Evolutionary conservation across 2,329 filamentous ascomycete species (phyloP).

Genomic region (Aureobasidium zeae): DNA sequence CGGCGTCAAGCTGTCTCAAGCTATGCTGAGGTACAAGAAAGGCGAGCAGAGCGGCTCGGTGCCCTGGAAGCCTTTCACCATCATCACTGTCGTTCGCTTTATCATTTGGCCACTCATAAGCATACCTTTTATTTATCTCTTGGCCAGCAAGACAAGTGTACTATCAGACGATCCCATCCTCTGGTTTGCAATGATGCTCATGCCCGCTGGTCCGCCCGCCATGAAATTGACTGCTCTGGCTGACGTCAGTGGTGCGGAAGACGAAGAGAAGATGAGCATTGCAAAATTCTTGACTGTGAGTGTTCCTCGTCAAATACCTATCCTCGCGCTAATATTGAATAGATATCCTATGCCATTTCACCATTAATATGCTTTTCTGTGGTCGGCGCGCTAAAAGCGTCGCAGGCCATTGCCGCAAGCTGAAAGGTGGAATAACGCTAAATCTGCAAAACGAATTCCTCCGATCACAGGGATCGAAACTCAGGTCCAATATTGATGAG

Average conservation of each 20-base stretch:
- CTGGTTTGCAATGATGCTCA: constrained; percentile 57
- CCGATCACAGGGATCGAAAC: too few relatives aligned
- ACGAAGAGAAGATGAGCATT: constrained; percentile 44
- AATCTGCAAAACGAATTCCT: too few relatives aligned
- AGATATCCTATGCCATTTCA: constrained; percentile 37
- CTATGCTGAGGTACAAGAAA: constrained; percentile 40
- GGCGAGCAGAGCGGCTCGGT: constrained; percentile 35
- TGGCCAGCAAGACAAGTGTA: constrained; percentile 45
- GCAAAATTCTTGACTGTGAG: constrained; percentile 43
- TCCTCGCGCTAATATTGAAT: neutral
- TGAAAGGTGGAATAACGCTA: too few relatives aligned
- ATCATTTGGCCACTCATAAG: constrained; percentile 47
- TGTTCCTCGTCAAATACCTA: neutral
- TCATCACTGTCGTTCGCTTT: constrained; percentile 49
- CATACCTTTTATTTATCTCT: constrained; percentile 45
- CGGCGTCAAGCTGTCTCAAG: constrained; percentile 54
- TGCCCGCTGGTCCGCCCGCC: constrained; percentile 47
- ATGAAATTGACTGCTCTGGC: constrained; percentile 45
- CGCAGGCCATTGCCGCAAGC: constrained; percentile 28
- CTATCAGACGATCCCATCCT: constrained; percentile 52
- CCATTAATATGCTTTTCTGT: constrained; percentile 37
- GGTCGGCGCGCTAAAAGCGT: constrained; percentile 35
- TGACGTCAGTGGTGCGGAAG: constrained; percentile 39
- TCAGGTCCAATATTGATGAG: too few relatives aligned
- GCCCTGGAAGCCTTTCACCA: constrained; percentile 42